Base-by-base conservation (phyloP, 257 asterid species). In the Nicotiana obtusifolia region DNA sequence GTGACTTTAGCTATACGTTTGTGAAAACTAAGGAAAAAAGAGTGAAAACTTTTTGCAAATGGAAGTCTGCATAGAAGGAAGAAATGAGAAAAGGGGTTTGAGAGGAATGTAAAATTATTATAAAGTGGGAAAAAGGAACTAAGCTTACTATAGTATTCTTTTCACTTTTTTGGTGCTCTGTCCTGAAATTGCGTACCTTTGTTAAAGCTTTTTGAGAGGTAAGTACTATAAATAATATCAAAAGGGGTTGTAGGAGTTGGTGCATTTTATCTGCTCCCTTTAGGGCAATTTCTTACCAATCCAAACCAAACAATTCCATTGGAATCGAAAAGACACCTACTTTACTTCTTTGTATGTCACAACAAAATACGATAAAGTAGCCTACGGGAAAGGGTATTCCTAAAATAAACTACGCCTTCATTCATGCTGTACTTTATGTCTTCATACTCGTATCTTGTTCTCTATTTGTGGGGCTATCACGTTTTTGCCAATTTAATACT, bases 181-280 rank as follows among this genome's bases (percentile, higher is more conserved):
- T 78, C 95, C 97, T 86, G 90, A 90, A 88, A 90, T 91, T 86
- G 84, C 93, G 94, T 90, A 87, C 68, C 91, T 82, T 78, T 81
- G 60, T 75, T 24, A 84, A 76, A 85, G 85, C 87, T 81, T 87
- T 80, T 83, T 82, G 65, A 83, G 82, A 82, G 83, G 78, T 85
- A 82, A 20, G 30, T 47, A 73, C 24, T 47, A 22, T 7, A 20
- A 71, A 7, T 7, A 41, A 41, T 64, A 64, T 16, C n/a, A 30
- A 65, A 65, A 28, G 19, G 35, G 37, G 37, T 62, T 26, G 26
- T 64, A 15, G 71, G n/a, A 73, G 35, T 49, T 24, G 79, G 79
- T 73, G 24, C 62, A 7, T 47, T 49, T 73, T 14, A 73, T 49
- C 16, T 75, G 17, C 41, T 14, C 4, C 61, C 79, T 47, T 15